A percentile compares a stretch with the other conserved stretches of the same genome.
phyloP scores from a whole-genome alignment of 768 basidiomycete species.

The Amanita muscaria region DNA sequence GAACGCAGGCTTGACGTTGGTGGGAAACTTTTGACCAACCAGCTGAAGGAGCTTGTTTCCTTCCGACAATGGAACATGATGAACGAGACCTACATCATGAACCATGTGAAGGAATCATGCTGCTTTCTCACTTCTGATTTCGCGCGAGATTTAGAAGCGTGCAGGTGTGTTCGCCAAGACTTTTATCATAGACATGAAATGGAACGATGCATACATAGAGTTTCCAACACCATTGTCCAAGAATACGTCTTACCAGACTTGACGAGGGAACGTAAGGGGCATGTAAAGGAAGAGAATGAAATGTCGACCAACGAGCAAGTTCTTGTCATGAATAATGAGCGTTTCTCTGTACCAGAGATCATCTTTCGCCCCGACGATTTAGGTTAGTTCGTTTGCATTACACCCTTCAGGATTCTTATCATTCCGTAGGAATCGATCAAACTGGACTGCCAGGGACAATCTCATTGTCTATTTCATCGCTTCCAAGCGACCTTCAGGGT shows the following conservation, averaged over 20 bases:
- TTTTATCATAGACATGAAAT: neutral
- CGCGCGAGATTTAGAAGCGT: conserved; percentile 62
- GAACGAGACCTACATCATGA: conserved; percentile 92
- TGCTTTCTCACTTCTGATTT: conserved; percentile 79
- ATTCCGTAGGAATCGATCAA: conserved; percentile 59
- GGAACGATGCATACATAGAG: conserved; percentile 28
- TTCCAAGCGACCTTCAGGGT: conserved; percentile 77
- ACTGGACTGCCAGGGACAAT: conserved; percentile 71
- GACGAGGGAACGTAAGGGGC: conserved; percentile 53
- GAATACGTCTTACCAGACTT: conserved; percentile 91
- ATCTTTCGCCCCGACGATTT: conserved; percentile 88
- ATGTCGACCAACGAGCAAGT: conserved; percentile 52
- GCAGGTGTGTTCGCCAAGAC: conserved; percentile 48
- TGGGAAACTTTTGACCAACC: conserved; percentile 92
- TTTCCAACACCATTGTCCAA: conserved; percentile 61
- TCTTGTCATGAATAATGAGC: conserved; percentile 82
- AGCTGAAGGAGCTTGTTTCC: conserved; percentile 87
- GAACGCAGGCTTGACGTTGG: conserved; percentile 78
- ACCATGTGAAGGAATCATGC: conserved; percentile 84
- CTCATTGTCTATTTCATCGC: conserved; percentile 61
- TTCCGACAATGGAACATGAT: conserved; percentile 99
- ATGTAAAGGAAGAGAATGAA: conserved; percentile 45
- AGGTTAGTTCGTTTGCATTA: conserved; percentile 37
- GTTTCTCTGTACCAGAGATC: conserved; percentile 88
- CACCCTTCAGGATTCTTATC: conserved; percentile 16